Evolutionary conservation across 495 filamentous ascomycete species (phyloP).

Genomic region (Podospora tetraspora): DNA sequence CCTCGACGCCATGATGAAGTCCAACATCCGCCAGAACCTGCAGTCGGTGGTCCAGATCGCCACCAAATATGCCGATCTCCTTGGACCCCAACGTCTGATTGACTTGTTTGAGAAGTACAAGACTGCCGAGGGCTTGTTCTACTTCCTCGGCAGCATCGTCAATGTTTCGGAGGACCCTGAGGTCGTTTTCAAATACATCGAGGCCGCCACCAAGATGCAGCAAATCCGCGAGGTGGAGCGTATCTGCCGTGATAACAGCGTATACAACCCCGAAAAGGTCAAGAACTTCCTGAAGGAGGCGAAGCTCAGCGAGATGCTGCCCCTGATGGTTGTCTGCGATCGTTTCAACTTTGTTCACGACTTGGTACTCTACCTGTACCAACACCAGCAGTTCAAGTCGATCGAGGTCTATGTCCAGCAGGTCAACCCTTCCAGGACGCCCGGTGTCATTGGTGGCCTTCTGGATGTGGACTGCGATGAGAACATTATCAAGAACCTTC

Average conservation of each 20-base stretch:
- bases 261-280: constrained; percentile 93
- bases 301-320: constrained; percentile 83
- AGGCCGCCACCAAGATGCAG: constrained; percentile 86
- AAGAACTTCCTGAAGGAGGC: constrained; percentile 99
- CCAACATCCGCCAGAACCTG: constrained; percentile 95
- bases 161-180: constrained; percentile 94
- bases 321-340: constrained; percentile 97
- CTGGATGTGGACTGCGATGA: constrained; percentile 98
- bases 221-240: constrained; percentile 95
- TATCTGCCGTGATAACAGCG: constrained; percentile 88
- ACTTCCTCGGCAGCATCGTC: constrained; percentile 95
- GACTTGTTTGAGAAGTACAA: constrained; percentile 96
- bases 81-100: constrained; percentile 85
- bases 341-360: constrained; percentile 98
- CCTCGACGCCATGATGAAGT: constrained; percentile 89
- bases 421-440: constrained; percentile 90
- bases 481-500: constrained; percentile 85
- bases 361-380: constrained; percentile 93
- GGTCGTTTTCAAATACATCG: constrained; percentile 98
- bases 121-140: constrained; percentile 93
- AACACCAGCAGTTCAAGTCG: constrained; percentile 98
- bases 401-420: constrained; percentile 99
- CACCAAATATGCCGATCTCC: constrained; percentile 94
- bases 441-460: constrained; percentile 90
- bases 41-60: constrained; percentile 90